Evolutionary conservation across 192 early-diverging fungal genomes (phyloP).

Genomic region (Piromyces finnis): DNA sequence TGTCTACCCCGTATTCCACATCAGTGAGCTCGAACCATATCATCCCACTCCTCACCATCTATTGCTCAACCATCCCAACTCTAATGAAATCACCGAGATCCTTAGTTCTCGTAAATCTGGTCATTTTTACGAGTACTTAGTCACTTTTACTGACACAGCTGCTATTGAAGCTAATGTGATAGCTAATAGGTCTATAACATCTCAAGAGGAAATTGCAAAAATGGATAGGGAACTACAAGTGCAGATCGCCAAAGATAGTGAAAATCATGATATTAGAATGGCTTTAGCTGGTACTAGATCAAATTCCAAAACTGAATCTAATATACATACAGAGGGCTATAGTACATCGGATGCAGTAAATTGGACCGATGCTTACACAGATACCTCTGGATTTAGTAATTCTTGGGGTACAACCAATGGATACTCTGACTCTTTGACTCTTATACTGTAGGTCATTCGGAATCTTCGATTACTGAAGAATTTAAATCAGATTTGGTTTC

Average conservation of each 20-base stretch:
- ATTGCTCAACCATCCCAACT: too few relatives aligned
- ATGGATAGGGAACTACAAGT: background rate
- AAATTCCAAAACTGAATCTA: too few relatives aligned
- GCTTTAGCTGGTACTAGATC: too few relatives aligned
- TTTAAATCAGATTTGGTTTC: background rate
- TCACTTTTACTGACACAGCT: too few relatives aligned
- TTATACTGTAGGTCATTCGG: background rate
- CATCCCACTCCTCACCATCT: too few relatives aligned
- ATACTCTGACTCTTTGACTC: background rate
- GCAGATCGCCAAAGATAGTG: background rate
- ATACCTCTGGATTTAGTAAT: background rate
- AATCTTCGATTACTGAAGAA: background rate
- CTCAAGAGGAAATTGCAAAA: background rate
- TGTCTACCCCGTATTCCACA: too few relatives aligned
- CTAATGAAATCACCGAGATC: too few relatives aligned
- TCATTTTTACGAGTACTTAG: too few relatives aligned
- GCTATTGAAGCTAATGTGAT: background rate
- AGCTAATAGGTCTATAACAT: background rate
- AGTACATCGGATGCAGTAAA: background rate
- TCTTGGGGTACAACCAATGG: background rate
- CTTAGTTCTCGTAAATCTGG: too few relatives aligned
- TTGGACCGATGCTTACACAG: background rate
- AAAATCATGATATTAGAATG: background rate
- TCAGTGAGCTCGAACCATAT: too few relatives aligned
- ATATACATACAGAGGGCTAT: too few relatives aligned